A percentile compares a stretch with the other conserved stretches of the same genome.
phyloP scores from a whole-genome alignment of 768 basidiomycete species.

The Cyclocybe cylindracea region DNA sequence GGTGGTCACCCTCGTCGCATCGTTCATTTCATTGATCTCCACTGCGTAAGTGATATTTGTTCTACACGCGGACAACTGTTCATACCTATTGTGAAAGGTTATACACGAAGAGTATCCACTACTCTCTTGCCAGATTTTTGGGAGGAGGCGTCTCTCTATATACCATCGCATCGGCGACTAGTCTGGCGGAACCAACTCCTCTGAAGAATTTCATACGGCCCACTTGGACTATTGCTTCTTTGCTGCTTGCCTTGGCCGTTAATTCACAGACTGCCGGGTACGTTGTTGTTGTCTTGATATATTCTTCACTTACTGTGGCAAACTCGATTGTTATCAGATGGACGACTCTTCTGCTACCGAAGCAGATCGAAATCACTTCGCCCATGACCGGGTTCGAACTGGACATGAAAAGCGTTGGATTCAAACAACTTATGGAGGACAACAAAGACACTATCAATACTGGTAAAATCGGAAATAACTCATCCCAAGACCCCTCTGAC shows the following conservation, averaged over 20 bases:
- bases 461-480: conserved; percentile 1
- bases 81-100: conserved; percentile 4
- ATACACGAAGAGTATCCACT: conserved; percentile 16
- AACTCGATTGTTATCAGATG: conserved; percentile 7
- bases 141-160: conserved; percentile 12
- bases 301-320: background rate
- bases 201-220: conserved; percentile 15
- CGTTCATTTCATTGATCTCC: conserved; percentile 10
- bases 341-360: conserved; percentile 16
- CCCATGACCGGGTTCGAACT: conserved; percentile 18
- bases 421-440: conserved; percentile 12
- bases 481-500: no score
- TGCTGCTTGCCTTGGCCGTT: conserved; percentile 12
- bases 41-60: conserved; percentile 9
- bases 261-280: conserved; percentile 19
- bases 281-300: background rate
- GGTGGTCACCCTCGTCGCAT: conserved; percentile 14
- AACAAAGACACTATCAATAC: conserved; percentile 13
- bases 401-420: conserved; percentile 14
- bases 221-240: conserved; percentile 16
- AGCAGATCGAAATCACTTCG: conserved; percentile 8
- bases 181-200: conserved; percentile 9
- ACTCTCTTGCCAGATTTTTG: conserved; percentile 14
- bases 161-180: conserved; percentile 12
- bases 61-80: background rate